Evolutionary conservation across 1,284 basidiomycete genomes (phyloP), one percentile per base, ranked within the genome.

Genomic region (Apiotrichum sp.): DNA sequence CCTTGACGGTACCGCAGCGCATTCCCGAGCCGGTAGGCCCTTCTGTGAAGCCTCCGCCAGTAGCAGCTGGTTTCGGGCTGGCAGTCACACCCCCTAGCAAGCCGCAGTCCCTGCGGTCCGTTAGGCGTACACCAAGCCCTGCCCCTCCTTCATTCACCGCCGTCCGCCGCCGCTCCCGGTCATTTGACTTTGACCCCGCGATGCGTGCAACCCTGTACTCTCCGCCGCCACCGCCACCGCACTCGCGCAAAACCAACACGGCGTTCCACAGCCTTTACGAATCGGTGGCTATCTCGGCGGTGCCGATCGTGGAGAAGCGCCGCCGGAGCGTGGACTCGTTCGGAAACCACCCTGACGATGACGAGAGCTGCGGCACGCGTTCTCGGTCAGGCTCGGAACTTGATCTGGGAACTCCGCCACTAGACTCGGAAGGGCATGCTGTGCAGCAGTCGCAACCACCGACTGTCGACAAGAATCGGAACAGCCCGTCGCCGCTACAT

Each of bases 381-480:
- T 52, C 56, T 22, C 52, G 52, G 29, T 58, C 59, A 6, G 46
- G 36, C 1, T 56, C 56, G 11, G 59, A 61, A 34, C 43, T 58
- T 4, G 53, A 61, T 11, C 47, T 61, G 31, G 53, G 53, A 33
- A 61, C 53, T 2, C 56, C 56, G n/a, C 49, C 52, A 2, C 49
- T 55, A 14, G 47, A 55, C n/a, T 34, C 35, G 4, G 47, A 47
- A 14, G 16, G 6, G 6, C 47, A 38, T n/a, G n/a, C n/a, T n/a
- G 13, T 38, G 13, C 7, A 38, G 36, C 7, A 6, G 36, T 38
- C 36, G 36, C 36, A 38, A 7, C 6, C 36, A 13, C 13, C 36
- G 13, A 38, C 36, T 38, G 6, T 38, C n/a, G n/a, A n/a, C n/a
- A n/a, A n/a, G n/a, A n/a, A n/a, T n/a, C n/a, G n/a, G n/a, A n/a